Conservation (phyloP, 2,329 filamentous ascomycete genomes). For the Fusarium sp. region DNA sequence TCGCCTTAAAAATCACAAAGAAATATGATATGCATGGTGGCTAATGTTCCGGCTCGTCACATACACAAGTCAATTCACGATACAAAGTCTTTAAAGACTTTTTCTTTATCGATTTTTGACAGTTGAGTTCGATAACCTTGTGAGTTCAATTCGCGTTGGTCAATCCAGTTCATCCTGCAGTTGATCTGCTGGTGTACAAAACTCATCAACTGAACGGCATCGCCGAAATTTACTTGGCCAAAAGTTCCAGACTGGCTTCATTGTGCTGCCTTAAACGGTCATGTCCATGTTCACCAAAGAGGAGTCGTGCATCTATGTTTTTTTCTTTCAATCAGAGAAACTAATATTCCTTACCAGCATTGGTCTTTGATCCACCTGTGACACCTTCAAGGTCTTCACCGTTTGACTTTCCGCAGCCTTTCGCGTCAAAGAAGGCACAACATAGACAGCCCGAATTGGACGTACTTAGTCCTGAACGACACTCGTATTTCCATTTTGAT, state of each 20-base stretch:
- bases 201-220: neutral
- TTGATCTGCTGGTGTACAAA: neutral
- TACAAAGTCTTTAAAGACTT: too few species aligned
- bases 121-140: neutral
- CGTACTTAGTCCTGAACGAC: neutral
- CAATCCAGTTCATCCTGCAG: neutral
- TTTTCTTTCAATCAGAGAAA: neutral
- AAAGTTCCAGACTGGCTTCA: neutral
- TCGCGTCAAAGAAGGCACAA: neutral
- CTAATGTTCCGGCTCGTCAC: neutral
- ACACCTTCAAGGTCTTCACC: neutral
- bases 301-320: neutral
- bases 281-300: neutral
- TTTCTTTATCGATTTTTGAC: too few species aligned
- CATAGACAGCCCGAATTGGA: neutral
- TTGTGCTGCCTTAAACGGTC: neutral
- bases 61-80: too few species aligned
- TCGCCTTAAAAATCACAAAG: neutral
- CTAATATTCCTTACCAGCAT: neutral
- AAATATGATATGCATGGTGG: neutral
- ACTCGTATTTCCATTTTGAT: neutral
- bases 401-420: neutral
- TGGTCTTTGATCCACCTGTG: neutral
- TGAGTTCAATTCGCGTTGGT: neutral
- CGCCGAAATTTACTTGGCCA: constrained; percentile 3